These are phyloP conservation scores for Coemansia sp. DNA, from an alignment of 192 early-diverging fungal species.

Conservation along the genomic window DNA sequence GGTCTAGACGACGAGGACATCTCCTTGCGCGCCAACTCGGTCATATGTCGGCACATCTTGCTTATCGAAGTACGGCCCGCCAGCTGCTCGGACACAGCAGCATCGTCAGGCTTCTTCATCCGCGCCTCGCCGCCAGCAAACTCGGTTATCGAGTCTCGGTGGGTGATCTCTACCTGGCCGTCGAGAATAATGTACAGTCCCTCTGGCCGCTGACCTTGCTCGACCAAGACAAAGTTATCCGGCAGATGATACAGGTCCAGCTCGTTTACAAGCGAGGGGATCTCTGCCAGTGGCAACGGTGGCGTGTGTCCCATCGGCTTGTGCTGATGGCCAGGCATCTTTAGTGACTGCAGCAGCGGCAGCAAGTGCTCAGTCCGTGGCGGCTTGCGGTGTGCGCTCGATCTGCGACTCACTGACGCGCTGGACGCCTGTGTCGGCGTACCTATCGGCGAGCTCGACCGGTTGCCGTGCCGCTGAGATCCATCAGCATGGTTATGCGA, in stretches of 20 bases:
- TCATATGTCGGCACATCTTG: slow-evolving; percentile 41
- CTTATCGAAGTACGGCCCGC: slow-evolving; percentile 18
- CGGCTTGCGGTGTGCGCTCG: slow-evolving; percentile 36
- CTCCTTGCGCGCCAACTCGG: slow-evolving; percentile 32
- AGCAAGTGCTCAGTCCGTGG: slow-evolving; percentile 44
- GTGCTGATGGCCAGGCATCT: slow-evolving; percentile 13
- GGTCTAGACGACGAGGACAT: background rate
- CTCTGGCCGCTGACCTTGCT: slow-evolving; percentile 79
- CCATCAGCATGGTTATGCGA: slow-evolving; percentile 9
- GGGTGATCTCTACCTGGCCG: slow-evolving; percentile 73
- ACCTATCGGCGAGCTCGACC: background rate
- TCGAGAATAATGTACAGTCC: slow-evolving; percentile 95
- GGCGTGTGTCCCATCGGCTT: slow-evolving; percentile 9
- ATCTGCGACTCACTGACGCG: slow-evolving; percentile 30
- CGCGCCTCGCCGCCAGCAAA: slow-evolving; percentile 36
- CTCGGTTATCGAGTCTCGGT: slow-evolving; percentile 41
- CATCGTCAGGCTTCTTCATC: slow-evolving; percentile 8
- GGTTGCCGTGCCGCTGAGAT: slow-evolving; percentile 9
- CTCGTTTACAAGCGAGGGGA: slow-evolving; percentile 60
- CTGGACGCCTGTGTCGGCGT: slow-evolving; percentile 22
- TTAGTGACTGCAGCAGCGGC: slow-evolving; percentile 43
- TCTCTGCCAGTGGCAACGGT: slow-evolving; percentile 28
- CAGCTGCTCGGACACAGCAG: background rate
- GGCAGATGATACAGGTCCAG: slow-evolving; percentile 77
- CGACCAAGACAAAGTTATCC: slow-evolving; percentile 71